phyloP scores from a whole-genome alignment of 1,139 yeast genomes.

The Debaryomyces nepalensis region DNA sequence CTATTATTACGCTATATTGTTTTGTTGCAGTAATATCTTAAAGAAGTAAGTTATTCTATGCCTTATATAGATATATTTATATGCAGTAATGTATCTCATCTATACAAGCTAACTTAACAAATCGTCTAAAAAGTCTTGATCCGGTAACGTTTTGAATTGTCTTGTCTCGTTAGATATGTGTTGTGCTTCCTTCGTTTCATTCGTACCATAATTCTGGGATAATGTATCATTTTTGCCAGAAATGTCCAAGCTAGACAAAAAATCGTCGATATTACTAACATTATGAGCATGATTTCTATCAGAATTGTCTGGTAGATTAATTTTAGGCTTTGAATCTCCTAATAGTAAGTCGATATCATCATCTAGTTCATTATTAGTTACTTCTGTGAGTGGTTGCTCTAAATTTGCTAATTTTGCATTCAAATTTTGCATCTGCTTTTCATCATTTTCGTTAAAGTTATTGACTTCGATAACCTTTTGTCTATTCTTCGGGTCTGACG shows the following conservation, averaged over 20 bases:
- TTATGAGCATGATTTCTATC: neutral
- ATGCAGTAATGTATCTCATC: constrained; percentile 6
- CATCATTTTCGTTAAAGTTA: constrained; percentile 33
- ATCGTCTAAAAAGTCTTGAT: constrained; percentile 27
- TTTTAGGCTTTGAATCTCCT: constrained; percentile 15
- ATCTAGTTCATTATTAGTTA: constrained; percentile 24
- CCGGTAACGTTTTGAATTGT: constrained; percentile 1
- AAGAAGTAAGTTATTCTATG: too few relatives aligned
- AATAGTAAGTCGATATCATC: constrained; percentile 24
- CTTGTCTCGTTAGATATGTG: neutral
- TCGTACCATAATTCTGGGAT: neutral
- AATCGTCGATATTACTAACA: neutral
- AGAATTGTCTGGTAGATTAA: neutral
- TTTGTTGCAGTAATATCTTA: constrained; percentile 2
- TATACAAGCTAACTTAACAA: constrained; percentile 20
- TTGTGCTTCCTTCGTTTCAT: neutral
- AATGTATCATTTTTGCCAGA: neutral
- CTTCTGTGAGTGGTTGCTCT: constrained; percentile 7
- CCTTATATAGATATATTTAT: neutral
- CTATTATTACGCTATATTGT: too few relatives aligned
- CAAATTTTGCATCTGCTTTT: constrained; percentile 30
- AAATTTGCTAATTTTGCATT: constrained; percentile 28
- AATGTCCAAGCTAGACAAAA: constrained; percentile 6
- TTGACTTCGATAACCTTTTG: constrained; percentile 43
- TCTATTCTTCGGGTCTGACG: constrained; percentile 14